Percentiles rank a stretch among this genome's conserved stretches.
These are phyloP conservation scores for Trichomonascaceae sp. DNA, from an alignment of 1,139 yeast genomes.

Conservation along the genomic window DNA sequence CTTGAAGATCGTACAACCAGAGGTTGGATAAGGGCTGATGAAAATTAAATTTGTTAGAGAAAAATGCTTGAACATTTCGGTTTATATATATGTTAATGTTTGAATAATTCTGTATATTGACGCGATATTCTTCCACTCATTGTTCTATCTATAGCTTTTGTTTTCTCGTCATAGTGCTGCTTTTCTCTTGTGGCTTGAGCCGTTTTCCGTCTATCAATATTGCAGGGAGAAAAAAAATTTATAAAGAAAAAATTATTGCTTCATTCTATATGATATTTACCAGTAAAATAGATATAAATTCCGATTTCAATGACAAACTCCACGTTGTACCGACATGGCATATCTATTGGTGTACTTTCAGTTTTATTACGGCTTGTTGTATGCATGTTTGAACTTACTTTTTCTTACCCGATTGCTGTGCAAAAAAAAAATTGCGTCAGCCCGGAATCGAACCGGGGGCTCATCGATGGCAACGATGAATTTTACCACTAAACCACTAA, in stretches of 20 bases:
- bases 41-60: background rate
- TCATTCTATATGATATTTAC: too few species aligned
- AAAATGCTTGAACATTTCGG: background rate
- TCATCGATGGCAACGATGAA: conserved; percentile 50
- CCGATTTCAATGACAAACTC: background rate
- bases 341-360: background rate
- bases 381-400: background rate
- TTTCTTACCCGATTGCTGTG: background rate
- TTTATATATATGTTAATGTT: background rate
- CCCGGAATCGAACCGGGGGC: conserved; percentile 58
- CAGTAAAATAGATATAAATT: too few species aligned
- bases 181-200: background rate
- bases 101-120: background rate
- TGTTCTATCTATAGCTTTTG: background rate
- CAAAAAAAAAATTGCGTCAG: conserved; percentile 36
- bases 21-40: background rate
- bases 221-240: background rate
- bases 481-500: conserved; percentile 41
- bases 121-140: background rate
- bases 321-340: too few species aligned
- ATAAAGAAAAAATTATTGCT: too few species aligned
- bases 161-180: background rate
- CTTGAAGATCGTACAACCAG: background rate
- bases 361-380: background rate
- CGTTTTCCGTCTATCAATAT: background rate